These are phyloP conservation scores for Tremella fuciformis DNA, from an alignment of 768 basidiomycete species.

Conservation along the genomic window DNA sequence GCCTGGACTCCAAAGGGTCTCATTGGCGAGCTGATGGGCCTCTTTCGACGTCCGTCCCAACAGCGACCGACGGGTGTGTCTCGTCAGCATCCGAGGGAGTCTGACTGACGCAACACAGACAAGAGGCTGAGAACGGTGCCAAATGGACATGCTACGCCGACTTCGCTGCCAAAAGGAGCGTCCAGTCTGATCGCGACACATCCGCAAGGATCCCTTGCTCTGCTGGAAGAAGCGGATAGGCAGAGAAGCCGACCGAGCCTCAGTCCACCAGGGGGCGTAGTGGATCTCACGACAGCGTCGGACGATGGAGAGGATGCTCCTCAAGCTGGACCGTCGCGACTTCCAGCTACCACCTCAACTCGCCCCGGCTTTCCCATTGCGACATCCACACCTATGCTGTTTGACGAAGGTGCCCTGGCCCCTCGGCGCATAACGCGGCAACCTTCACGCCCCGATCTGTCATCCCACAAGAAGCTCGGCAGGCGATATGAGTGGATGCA, in stretches of 20 bases:
- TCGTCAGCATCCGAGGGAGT: too few species aligned
- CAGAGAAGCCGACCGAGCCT: background rate
- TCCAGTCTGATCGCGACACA: background rate
- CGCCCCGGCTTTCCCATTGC: background rate
- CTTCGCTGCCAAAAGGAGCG: too few species aligned
- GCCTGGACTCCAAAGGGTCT: too few species aligned
- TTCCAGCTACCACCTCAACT: background rate
- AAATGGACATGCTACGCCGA: too few species aligned
- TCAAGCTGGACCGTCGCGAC: conserved; percentile 1
- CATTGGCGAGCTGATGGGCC: too few species aligned
- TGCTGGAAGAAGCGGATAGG: conserved; percentile 6
- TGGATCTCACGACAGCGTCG: background rate
- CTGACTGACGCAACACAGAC: too few species aligned
- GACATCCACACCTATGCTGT: background rate
- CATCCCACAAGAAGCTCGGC: background rate
- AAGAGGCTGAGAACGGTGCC: too few species aligned
- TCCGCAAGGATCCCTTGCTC: conserved; percentile 10
- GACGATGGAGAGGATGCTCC: background rate
- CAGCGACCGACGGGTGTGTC: too few species aligned
- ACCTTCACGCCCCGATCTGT: background rate
- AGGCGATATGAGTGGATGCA: background rate
- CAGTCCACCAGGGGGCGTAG: background rate
- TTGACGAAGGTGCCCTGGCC: conserved; percentile 1
- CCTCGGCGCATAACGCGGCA: conserved; percentile 1
- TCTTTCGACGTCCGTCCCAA: too few species aligned